A percentile compares a stretch with the other conserved stretches of the same genome.
Evolutionary conservation across 1,284 basidiomycete genomes (phyloP).

Genomic region (Leccinum cinnamomeum): DNA sequence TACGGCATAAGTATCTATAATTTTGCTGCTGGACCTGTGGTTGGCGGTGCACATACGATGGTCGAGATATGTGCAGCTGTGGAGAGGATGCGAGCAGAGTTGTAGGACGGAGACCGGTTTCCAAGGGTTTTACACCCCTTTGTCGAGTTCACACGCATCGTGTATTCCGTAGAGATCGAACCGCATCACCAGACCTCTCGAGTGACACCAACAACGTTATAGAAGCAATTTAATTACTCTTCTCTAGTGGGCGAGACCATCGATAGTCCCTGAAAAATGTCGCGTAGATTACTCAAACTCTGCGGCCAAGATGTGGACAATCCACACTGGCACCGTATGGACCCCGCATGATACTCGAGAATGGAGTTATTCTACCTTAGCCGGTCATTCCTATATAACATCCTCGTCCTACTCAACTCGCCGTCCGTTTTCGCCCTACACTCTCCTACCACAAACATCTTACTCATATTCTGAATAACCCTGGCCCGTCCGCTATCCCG

Average conservation of each 20-base stretch:
- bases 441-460: neutral
- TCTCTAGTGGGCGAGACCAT: constrained; percentile 15
- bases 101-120: neutral
- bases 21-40: constrained; percentile 8
- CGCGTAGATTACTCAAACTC: constrained; percentile 19
- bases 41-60: neutral
- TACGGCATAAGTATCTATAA: constrained; percentile 11
- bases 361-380: constrained; percentile 9
- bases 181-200: constrained; percentile 25
- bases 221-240: constrained; percentile 33
- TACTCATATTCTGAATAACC: constrained; percentile 4
- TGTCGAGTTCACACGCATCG: constrained; percentile 13
- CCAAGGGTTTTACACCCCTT: constrained; percentile 5
- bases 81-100: neutral
- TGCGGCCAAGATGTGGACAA: constrained; percentile 17
- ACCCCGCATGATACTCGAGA: constrained; percentile 31
- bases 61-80: neutral
- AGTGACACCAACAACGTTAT: constrained; percentile 28
- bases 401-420: neutral
- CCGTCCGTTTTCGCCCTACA: constrained; percentile 2
- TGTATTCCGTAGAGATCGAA: constrained; percentile 11
- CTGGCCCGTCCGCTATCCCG: constrained; percentile 15
- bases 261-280: constrained; percentile 21
- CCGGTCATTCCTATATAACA: constrained; percentile 21
- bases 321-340: constrained; percentile 26